Evolutionary conservation across 306 rosid genomes (phyloP).

Genomic region (Lablab purpureus): DNA sequence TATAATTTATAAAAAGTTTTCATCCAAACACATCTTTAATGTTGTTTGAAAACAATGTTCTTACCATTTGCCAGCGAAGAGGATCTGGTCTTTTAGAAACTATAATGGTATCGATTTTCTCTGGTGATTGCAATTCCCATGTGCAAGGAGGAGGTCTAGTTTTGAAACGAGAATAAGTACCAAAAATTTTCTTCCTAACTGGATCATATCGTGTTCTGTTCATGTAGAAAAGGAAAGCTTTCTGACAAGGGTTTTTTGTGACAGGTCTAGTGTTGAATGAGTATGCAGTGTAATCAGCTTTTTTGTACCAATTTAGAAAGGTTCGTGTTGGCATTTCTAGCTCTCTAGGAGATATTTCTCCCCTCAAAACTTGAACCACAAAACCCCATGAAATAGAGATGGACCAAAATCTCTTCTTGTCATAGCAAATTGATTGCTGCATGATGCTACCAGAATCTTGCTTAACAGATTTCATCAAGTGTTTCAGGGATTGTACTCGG

Average conservation of each 20-base stretch:
- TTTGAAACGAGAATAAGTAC: conserved; percentile 53
- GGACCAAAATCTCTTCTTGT: conserved; percentile 68
- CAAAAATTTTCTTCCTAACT: conserved; percentile 47
- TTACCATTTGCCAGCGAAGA: conserved; percentile 85
- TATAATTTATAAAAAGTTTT: no score
- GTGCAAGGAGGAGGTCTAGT: conserved; percentile 58
- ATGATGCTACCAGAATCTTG: conserved; percentile 79
- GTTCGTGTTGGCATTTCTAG: conserved; percentile 19
- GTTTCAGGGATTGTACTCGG: conserved; percentile 59
- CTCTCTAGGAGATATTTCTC: conserved; percentile 63
- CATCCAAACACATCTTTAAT: no score
- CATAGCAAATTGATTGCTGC: conserved; percentile 94
- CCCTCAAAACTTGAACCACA: conserved; percentile 75
- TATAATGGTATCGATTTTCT: conserved; percentile 52
- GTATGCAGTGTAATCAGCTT: conserved; percentile 61
- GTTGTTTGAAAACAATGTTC: background rate
- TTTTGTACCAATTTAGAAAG: conserved; percentile 28
- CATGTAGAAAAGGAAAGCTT: conserved; percentile 72
- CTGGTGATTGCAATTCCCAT: conserved; percentile 75
- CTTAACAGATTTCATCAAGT: conserved; percentile 62
- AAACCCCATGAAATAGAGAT: conserved; percentile 90
- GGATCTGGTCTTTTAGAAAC: conserved; percentile 80
- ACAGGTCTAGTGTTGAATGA: conserved; percentile 84
- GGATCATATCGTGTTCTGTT: conserved; percentile 54
- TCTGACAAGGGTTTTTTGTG: conserved; percentile 77